Percentiles rank a stretch among this genome's conserved stretches.
Evolutionary conservation across 2,329 filamentous ascomycete genomes (phyloP).

Genomic region (Trichoderma sp.): DNA sequence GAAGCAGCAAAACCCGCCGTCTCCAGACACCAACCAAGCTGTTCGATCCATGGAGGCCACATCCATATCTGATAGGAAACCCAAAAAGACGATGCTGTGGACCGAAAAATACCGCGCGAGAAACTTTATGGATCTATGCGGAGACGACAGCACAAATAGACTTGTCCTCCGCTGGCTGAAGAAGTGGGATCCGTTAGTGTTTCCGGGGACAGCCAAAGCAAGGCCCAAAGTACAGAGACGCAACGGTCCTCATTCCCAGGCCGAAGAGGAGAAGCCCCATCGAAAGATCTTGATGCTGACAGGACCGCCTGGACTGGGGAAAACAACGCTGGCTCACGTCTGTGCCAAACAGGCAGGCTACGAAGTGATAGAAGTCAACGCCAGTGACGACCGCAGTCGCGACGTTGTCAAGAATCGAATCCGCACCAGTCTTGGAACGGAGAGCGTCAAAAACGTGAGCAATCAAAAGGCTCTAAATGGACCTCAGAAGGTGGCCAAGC

Average conservation of each 20-base stretch:
- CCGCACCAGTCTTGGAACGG: slow-evolving; percentile 85
- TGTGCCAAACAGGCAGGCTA: slow-evolving; percentile 95
- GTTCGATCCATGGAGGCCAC: slow-evolving; percentile 44
- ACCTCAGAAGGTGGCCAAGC: slow-evolving; percentile 69
- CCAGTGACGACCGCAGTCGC: slow-evolving; percentile 87
- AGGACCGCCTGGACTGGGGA: slow-evolving; percentile 88
- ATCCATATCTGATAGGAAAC: slow-evolving; percentile 34
- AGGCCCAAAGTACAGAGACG: slow-evolving; percentile 46
- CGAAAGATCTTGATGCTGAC: slow-evolving; percentile 87
- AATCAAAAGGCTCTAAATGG: slow-evolving; percentile 54
- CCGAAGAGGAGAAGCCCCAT: slow-evolving; percentile 70
- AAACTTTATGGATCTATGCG: slow-evolving; percentile 88
- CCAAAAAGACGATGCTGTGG: slow-evolving; percentile 67
- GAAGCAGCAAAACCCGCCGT: slow-evolving; percentile 25
- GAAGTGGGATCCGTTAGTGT: slow-evolving; percentile 88
- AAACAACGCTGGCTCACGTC: slow-evolving; percentile 94
- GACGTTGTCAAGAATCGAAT: slow-evolving; percentile 91
- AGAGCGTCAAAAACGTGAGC: slow-evolving; percentile 79
- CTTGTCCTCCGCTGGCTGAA: slow-evolving; percentile 91
- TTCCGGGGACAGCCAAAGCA: slow-evolving; percentile 67
- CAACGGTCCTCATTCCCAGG: slow-evolving; percentile 40
- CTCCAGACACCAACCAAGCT: slow-evolving; percentile 29
- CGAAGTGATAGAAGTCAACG: slow-evolving; percentile 95
- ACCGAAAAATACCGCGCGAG: slow-evolving; percentile 95
- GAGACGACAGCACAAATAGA: slow-evolving; percentile 90